Percentiles rank a stretch among this genome's conserved stretches.
phyloP scores from a whole-genome alignment of 225 moss, liverwort and hornwort species.

The Straminergon stramineum region DNA sequence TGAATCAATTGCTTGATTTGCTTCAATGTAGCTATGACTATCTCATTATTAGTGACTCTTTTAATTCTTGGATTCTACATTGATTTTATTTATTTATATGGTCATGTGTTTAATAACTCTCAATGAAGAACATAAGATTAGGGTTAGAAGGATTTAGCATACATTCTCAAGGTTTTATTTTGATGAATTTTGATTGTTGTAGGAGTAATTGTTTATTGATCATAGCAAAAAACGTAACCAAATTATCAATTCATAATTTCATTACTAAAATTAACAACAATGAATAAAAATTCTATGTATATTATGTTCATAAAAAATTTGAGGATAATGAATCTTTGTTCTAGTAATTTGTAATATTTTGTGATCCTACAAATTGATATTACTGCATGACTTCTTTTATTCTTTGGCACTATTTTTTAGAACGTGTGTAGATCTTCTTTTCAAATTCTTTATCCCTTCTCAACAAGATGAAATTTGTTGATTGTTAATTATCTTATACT shows the following conservation, averaged over 20 bases:
- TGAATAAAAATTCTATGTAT: neutral
- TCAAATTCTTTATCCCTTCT: neutral
- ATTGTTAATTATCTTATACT: neutral
- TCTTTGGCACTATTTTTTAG: neutral
- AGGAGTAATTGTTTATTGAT: too few relatives aligned
- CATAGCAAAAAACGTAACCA: neutral
- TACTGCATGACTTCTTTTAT: too few relatives aligned
- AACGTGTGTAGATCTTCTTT: fast-evolving
- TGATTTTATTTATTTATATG: neutral
- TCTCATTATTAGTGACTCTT: neutral
- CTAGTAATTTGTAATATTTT: neutral
- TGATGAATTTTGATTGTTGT: neutral
- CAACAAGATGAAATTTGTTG: too few relatives aligned
- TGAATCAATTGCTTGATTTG: neutral
- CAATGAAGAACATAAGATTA: neutral
- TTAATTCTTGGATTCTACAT: neutral
- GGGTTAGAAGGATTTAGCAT: neutral
- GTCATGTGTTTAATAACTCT: neutral
- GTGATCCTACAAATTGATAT: neutral
- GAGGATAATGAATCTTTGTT: neutral
- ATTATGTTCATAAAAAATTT: neutral
- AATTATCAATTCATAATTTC: neutral
- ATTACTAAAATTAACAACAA: neutral
- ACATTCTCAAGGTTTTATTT: too few relatives aligned
- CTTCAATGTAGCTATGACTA: neutral